Evolutionary conservation across 2,329 filamentous ascomycete species (phyloP).

Genomic region (Thermothelomyces thermophilus): DNA sequence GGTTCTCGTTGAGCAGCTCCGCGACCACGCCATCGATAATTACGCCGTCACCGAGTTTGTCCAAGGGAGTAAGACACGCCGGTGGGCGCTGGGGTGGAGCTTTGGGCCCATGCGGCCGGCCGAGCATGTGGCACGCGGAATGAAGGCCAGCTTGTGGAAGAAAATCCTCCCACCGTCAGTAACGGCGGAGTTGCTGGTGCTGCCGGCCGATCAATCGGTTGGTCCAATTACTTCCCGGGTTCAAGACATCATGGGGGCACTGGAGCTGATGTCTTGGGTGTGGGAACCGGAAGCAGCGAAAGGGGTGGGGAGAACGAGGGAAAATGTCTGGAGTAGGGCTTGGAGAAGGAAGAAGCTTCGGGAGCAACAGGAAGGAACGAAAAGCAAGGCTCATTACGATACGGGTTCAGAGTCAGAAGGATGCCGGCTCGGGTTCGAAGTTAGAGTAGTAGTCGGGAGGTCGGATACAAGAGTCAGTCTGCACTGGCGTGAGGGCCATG

Average conservation of each 20-base stretch:
- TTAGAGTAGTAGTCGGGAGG: conserved; percentile 40
- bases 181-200: conserved; percentile 37
- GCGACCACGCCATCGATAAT: conserved; percentile 57
- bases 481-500: conserved; percentile 70
- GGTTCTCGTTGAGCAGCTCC: conserved; percentile 53
- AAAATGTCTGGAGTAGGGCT: conserved; percentile 72
- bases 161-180: conserved; percentile 39
- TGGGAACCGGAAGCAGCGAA: conserved; percentile 50
- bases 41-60: conserved; percentile 77
- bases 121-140: conserved; percentile 38
- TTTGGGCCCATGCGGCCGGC: conserved; percentile 61
- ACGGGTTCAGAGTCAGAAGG: conserved; percentile 25
- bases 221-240: conserved; percentile 31
- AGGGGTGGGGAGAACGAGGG: conserved; percentile 57
- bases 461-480: conserved; percentile 43
- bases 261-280: conserved; percentile 57
- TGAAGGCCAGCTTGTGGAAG: conserved; percentile 35
- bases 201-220: conserved; percentile 39
- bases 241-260: conserved; percentile 41
- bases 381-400: neutral
- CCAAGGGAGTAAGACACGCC: conserved; percentile 68
- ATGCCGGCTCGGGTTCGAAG: conserved; percentile 51
- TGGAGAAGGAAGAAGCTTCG: conserved; percentile 56
- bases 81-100: conserved; percentile 89
- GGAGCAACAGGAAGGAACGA: conserved; percentile 25